A percentile compares a stretch with the other conserved stretches of the same genome.
These are phyloP conservation scores for Mycena olivaceomarginata DNA, from an alignment of 768 basidiomycete species.

Conservation along the genomic window DNA sequence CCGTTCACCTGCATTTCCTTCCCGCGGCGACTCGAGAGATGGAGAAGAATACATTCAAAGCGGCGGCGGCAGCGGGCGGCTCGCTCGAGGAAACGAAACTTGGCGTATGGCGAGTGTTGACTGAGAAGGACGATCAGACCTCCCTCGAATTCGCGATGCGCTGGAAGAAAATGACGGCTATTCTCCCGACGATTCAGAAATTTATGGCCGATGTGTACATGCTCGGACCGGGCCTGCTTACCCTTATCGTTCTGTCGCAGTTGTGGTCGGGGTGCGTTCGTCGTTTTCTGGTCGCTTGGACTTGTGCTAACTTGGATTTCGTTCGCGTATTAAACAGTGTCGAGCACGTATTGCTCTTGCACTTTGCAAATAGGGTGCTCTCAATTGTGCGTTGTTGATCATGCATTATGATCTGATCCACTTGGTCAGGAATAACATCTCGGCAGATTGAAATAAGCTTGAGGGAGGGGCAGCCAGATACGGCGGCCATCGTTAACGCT, in stretches of 20 bases:
- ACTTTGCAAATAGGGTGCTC: conserved; percentile 34
- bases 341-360: conserved; percentile 37
- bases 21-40: not conserved
- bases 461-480: conserved; percentile 33
- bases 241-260: conserved; percentile 27
- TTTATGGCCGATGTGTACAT: conserved; percentile 31
- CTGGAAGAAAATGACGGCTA: conserved; percentile 30
- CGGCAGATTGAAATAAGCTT: conserved; percentile 42
- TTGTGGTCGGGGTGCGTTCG: conserved; percentile 24
- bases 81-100: conserved; percentile 35
- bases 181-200: conserved; percentile 30
- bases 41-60: conserved; percentile 16
- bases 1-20: not conserved
- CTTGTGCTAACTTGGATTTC: not conserved
- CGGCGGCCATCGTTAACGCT: conserved; percentile 30
- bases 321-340: not conserved
- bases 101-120: conserved; percentile 41
- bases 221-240: conserved; percentile 23
- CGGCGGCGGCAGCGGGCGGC: not conserved
- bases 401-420: not conserved
- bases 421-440: not conserved
- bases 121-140: conserved; percentile 10
- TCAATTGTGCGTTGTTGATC: conserved; percentile 31
- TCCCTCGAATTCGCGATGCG: conserved; percentile 21
- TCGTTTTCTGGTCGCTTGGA: not conserved